Percentiles rank a stretch among this genome's conserved stretches.
These are phyloP conservation scores for Rutstroemia sp. DNA, from an alignment of 2,329 filamentous ascomycete genomes.

Conservation along the genomic window DNA sequence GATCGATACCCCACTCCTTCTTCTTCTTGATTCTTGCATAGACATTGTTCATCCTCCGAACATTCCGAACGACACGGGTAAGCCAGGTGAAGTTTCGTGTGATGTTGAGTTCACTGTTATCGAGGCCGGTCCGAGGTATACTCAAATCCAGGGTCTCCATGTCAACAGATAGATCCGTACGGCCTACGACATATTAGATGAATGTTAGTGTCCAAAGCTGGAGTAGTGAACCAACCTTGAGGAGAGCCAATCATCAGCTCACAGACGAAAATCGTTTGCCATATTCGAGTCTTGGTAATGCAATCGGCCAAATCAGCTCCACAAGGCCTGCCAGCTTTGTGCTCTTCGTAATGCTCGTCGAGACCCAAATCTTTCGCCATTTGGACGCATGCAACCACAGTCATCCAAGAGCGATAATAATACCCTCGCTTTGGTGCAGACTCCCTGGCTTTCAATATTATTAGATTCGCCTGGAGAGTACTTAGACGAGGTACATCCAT, in stretches of 20 bases:
- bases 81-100: conserved; percentile 81
- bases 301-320: conserved; percentile 67
- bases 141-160: conserved; percentile 70
- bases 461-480: conserved; percentile 82
- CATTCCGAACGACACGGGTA: conserved; percentile 67
- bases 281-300: conserved; percentile 75
- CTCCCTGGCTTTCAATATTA: conserved; percentile 85
- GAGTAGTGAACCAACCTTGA: conserved; percentile 56
- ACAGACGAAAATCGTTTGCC: conserved; percentile 80
- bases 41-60: conserved; percentile 67
- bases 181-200: conserved; percentile 42
- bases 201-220: background rate
- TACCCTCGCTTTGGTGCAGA: conserved; percentile 90
- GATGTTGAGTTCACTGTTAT: conserved; percentile 69
- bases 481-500: conserved; percentile 87
- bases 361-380: conserved; percentile 91
- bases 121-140: conserved; percentile 57
- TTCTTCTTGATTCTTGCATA: conserved; percentile 68
- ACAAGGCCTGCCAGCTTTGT: conserved; percentile 65
- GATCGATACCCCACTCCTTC: conserved; percentile 81
- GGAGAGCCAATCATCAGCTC: conserved; percentile 92
- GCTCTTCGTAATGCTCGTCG: conserved; percentile 76
- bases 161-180: conserved; percentile 70
- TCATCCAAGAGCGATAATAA: conserved; percentile 97
- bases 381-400: conserved; percentile 80